Conservation (phyloP, 208 protist species). For the Leptomonas pyrrhocoris region DNA sequence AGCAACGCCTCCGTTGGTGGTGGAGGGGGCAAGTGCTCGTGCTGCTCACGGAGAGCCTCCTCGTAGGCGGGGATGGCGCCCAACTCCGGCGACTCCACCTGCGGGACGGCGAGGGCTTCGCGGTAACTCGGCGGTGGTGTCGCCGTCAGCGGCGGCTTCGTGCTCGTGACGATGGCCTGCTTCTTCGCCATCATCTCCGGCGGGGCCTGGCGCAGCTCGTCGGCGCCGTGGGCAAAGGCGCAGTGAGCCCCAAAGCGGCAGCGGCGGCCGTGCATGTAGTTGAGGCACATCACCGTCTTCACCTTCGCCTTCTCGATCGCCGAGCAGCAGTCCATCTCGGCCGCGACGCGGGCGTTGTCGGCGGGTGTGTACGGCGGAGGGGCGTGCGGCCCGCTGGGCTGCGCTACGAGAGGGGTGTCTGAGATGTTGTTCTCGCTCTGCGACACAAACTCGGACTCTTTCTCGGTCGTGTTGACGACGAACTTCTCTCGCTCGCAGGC, state of each 20-base stretch:
- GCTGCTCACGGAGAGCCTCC: constrained; percentile 2
- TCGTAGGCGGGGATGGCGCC: constrained; percentile 8
- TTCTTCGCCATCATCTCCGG: constrained; percentile 39
- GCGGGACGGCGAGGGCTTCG: constrained; percentile 12
- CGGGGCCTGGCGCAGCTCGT: constrained; percentile 38
- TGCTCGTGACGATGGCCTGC: constrained; percentile 20
- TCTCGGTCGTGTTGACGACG: not conserved
- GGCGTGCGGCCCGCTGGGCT: not conserved
- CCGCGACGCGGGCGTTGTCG: constrained; percentile 24
- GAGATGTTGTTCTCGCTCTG: constrained; percentile 25
- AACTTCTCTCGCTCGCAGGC: no score
- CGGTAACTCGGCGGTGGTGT: constrained; percentile 20
- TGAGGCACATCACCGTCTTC: constrained; percentile 57
- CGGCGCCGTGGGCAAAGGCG: constrained; percentile 52
- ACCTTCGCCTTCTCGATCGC: constrained; percentile 50
- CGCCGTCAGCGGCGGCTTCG: constrained; percentile 4
- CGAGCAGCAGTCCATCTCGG: constrained; percentile 34
- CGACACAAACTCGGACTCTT: not conserved
- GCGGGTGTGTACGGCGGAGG: constrained; percentile 27
- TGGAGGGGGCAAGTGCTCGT: constrained; percentile 10
- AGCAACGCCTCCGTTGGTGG: not conserved
- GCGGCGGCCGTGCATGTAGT: constrained; percentile 40
- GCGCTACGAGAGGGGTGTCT: not conserved
- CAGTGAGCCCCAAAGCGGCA: constrained; percentile 50
- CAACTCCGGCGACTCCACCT: not conserved